Percentiles rank a stretch among this genome's conserved stretches.
These are phyloP conservation scores for Candida coleopterorum DNA, from an alignment of 805 yeast species.

Conservation along the genomic window DNA sequence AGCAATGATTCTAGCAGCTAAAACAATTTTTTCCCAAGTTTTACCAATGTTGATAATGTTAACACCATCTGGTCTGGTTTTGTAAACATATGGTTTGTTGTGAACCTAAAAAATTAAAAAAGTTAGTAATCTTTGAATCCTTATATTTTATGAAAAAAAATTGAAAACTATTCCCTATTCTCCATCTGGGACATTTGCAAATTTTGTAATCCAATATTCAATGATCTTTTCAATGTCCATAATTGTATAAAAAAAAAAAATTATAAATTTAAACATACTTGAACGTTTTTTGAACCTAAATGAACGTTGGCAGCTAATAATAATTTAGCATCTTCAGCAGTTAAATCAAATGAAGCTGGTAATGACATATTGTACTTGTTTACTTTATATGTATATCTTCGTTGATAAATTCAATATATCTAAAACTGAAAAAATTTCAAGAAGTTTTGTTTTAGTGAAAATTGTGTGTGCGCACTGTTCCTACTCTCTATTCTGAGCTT, in stretches of 20 bases:
- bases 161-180: no score
- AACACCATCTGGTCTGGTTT: slow-evolving; percentile 99
- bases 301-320: slow-evolving; percentile 99
- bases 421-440: slow-evolving; percentile 5
- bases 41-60: slow-evolving; percentile 97
- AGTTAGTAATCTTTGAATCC: slow-evolving; percentile 4
- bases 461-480: neutral
- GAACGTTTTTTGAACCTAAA: slow-evolving; percentile 99
- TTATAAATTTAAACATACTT: no score
- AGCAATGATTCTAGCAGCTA: slow-evolving; percentile 99
- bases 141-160: no score
- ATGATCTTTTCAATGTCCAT: neutral
- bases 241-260: no score
- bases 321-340: slow-evolving; percentile 98
- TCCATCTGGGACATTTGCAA: no score
- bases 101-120: slow-evolving; percentile 65
- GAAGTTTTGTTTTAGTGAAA: slow-evolving; percentile 3
- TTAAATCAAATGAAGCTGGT: slow-evolving; percentile 86
- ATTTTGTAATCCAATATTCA: neutral
- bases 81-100: slow-evolving; percentile 95
- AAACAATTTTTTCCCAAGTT: slow-evolving; percentile 99
- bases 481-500: neutral
- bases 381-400: slow-evolving; percentile 1
- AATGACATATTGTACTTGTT: slow-evolving; percentile 53
- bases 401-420: slow-evolving; percentile 4